Conservation (phyloP, 2,329 filamentous ascomycete species). For the Phaeomoniella chlamydospora region DNA sequence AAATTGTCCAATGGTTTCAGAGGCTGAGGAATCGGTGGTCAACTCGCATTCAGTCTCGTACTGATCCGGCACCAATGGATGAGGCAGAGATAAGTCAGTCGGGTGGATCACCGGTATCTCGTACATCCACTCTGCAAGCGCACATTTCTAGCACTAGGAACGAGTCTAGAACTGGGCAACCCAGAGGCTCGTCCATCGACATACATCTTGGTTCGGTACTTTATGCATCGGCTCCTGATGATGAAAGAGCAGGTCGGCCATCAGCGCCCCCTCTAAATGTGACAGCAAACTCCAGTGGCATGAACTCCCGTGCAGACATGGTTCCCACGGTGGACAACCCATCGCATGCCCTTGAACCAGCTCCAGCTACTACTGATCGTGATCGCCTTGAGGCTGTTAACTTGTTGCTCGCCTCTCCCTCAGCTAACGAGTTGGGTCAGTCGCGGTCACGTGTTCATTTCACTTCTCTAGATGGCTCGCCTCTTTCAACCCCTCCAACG, state of each 20-base stretch:
- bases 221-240: neutral
- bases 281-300: neutral
- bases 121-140: neutral
- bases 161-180: neutral
- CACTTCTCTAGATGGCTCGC: slow-evolving; percentile 10
- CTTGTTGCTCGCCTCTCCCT: neutral
- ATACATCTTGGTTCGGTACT: no score
- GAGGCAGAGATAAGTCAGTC: neutral
- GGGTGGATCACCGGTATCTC: neutral
- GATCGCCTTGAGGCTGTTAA: neutral
- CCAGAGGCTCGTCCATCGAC: no score
- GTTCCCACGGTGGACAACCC: neutral
- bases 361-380: neutral
- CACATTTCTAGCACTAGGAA: neutral
- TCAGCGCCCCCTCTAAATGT: neutral
- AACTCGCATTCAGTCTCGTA: slow-evolving; percentile 5
- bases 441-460: neutral
- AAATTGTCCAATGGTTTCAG: slow-evolving; percentile 6
- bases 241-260: neutral
- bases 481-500: slow-evolving; percentile 22
- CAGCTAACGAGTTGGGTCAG: neutral
- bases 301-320: neutral
- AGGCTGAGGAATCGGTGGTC: slow-evolving; percentile 6
- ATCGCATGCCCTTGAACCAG: neutral
- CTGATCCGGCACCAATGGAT: neutral